phyloP scores from a whole-genome alignment of 1,284 basidiomycete genomes.

The Papiliotrema nemorosa region DNA sequence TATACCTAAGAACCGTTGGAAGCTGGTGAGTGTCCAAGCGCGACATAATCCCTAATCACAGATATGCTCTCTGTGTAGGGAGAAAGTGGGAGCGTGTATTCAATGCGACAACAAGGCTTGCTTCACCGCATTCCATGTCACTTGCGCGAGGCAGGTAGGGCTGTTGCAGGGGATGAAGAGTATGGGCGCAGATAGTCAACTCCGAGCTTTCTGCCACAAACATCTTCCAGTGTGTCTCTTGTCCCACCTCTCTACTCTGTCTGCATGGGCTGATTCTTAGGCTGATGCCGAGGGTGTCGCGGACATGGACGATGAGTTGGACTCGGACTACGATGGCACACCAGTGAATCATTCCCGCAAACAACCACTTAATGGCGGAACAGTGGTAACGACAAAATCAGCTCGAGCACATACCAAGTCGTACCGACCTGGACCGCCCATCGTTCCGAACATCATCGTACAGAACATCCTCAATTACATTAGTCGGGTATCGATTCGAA shows the following conservation, averaged over 20 bases:
- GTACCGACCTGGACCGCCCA: conserved; percentile 55
- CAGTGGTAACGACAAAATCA: conserved; percentile 49
- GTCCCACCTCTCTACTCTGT: conserved; percentile 29
- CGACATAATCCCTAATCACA: conserved; percentile 33
- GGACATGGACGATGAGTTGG: conserved; percentile 19
- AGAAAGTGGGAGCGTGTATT: conserved; percentile 85
- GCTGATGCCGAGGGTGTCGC: conserved; percentile 11
- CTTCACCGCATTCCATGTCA: conserved; percentile 91
- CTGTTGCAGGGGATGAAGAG: conserved; percentile 83
- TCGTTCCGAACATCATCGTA: conserved; percentile 55
- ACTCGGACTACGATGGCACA: conserved; percentile 12
- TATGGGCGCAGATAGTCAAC: conserved; percentile 50
- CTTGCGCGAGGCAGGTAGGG: conserved; percentile 84
- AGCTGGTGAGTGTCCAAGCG: conserved; percentile 62
- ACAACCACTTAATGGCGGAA: not conserved
- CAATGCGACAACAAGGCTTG: conserved; percentile 91
- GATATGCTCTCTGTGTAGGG: conserved; percentile 84
- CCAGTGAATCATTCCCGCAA: not conserved
- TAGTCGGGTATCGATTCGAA: conserved; percentile 65
- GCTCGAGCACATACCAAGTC: conserved; percentile 56
- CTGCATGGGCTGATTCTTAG: conserved; percentile 5
- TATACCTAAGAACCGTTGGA: conserved; percentile 91
- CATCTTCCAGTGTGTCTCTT: conserved; percentile 75
- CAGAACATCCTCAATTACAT: conserved; percentile 77
- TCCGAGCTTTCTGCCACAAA: conserved; percentile 79